Evolutionary conservation across 495 filamentous ascomycete genomes (phyloP).

Genomic region (Darksidea phi): DNA sequence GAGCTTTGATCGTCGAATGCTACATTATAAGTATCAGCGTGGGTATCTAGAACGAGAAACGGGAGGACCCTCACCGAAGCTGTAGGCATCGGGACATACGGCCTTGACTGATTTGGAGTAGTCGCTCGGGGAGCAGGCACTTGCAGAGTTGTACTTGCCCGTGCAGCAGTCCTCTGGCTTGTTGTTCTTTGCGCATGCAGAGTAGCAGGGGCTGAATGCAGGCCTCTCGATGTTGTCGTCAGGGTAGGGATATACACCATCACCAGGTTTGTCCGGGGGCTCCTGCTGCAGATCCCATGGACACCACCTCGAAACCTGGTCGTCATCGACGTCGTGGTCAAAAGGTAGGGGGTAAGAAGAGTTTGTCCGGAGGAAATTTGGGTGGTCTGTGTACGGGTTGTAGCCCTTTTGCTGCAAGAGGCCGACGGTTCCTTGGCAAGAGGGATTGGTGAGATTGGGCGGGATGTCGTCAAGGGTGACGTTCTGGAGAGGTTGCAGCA

Average conservation of each 20-base stretch:
- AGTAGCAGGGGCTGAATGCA: constrained; percentile 68
- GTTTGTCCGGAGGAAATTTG: constrained; percentile 52
- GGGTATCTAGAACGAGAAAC: neutral
- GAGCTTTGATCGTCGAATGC: constrained; percentile 72
- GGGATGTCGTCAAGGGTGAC: constrained; percentile 57
- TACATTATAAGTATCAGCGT: constrained; percentile 15
- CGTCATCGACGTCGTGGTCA: constrained; percentile 52
- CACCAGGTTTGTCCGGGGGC: constrained; percentile 60
- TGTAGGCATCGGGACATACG: constrained; percentile 81
- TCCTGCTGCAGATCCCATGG: constrained; percentile 70
- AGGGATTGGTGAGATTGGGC: constrained; percentile 69
- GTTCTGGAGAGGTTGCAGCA: constrained; percentile 57
- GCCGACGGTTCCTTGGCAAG: constrained; percentile 66
- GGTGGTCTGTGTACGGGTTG: constrained; percentile 42
- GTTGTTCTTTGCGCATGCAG: constrained; percentile 63
- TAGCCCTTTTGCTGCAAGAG: constrained; percentile 49
- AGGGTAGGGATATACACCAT: constrained; percentile 74
- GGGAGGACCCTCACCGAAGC: constrained; percentile 50
- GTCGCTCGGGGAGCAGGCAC: constrained; percentile 57
- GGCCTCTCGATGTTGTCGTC: constrained; percentile 66
- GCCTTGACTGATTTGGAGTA: constrained; percentile 66
- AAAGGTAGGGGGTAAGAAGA: constrained; percentile 62
- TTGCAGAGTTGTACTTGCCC: constrained; percentile 57
- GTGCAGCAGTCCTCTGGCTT: constrained; percentile 66
- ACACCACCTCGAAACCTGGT: constrained; percentile 63